Base-by-base conservation (phyloP, 2,329 filamentous ascomycete genomes). In the Pseudocercospora fuligena region DNA sequence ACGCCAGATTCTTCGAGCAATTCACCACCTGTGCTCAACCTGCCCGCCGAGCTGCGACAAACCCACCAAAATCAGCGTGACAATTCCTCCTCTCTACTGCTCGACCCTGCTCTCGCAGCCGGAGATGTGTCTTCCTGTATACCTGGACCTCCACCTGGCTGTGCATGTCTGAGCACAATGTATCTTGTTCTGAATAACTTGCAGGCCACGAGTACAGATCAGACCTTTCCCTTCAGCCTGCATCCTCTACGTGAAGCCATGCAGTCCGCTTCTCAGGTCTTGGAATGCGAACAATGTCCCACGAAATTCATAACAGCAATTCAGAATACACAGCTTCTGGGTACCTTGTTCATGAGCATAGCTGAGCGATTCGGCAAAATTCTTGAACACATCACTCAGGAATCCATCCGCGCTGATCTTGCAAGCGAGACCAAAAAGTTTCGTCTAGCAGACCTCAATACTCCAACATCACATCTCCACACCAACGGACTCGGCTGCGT, bases 131-230 rank as follows among this genome's bases (percentile, higher is more conserved):
- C 25, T 61, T 61, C 51, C 59, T 62, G 33, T 61, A 54, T 64
- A n/a, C 65, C 63, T 23, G 27, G 65, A 72, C 47, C 69, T 29
- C 21, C 73, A 12, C 68, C 71, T 11, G 59, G 73, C 14, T 84
- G 82, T 71, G 77, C 78, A 59, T 85, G 83, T 67, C 79, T 84
- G 36, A 80, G 79, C 8, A 77, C 77, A n/a, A 80, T 82, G 63
- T 84, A 83, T 70, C 75, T 84, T 2, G 79, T 79, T 1, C 73
- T 84, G 23, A 78, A 76, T 19, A 78, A 77, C 49, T 76, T 85
- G 19, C 79, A 82, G 67, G 70, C 78, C 11, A 73, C 82, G 59
- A 62, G 71, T 49, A 40, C 65, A 47, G 62, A 74, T 29, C 77
- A 80, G 68, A 58, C 73, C 43, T 85, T 85, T 67, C 83, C 83